Evolutionary conservation across 306 rosid genomes (phyloP).

Genomic region (Dryas octopetala): DNA sequence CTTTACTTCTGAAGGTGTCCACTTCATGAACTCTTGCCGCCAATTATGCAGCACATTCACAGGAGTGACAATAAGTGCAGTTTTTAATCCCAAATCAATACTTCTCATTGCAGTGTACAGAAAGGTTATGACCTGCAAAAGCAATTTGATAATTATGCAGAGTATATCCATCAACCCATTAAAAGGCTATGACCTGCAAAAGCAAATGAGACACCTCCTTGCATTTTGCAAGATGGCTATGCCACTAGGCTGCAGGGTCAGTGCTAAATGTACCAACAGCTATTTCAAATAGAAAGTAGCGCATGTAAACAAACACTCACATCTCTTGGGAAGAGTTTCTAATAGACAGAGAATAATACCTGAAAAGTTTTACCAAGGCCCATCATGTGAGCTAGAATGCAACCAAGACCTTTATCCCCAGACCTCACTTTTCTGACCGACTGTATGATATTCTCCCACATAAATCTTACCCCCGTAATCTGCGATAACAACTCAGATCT

Average conservation of each 20-base stretch:
- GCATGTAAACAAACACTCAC: background rate
- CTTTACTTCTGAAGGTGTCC: constrained; percentile 89
- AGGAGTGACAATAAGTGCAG: constrained; percentile 90
- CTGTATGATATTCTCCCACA: constrained; percentile 98
- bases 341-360: constrained; percentile 44
- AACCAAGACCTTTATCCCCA: constrained; percentile 98
- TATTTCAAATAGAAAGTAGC: background rate
- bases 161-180: constrained; percentile 24
- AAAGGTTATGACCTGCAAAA: constrained; percentile 84
- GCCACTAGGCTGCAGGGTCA: background rate
- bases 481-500: constrained; percentile 37
- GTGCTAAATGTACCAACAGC: background rate
- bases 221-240: background rate
- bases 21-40: constrained; percentile 90
- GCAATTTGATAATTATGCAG: constrained; percentile 29
- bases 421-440: constrained; percentile 83
- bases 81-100: constrained; percentile 83
- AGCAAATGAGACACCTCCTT: background rate
- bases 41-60: constrained; percentile 96
- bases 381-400: constrained; percentile 98
- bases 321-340: background rate
- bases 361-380: constrained; percentile 99
- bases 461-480: constrained; percentile 86
- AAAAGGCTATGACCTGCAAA: background rate
- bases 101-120: constrained; percentile 91